Evolutionary conservation across 164 flowering plant species (phyloP).

Genomic region (Stephania cephalantha): DNA sequence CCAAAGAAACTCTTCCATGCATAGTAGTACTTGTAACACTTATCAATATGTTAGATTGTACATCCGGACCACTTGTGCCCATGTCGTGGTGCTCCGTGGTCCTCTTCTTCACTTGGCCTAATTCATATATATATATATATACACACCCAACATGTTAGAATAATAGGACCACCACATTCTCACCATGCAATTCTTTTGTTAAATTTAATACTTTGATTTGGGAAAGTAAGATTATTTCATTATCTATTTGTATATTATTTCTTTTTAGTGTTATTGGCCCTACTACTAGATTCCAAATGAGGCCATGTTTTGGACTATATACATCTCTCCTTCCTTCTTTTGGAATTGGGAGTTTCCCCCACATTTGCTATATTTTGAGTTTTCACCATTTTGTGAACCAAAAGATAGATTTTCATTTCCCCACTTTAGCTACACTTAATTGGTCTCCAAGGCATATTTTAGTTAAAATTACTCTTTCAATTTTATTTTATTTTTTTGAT

Average conservation of each 20-base stretch:
- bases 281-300: neutral
- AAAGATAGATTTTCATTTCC: too few relatives aligned
- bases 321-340: neutral
- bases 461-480: too few relatives aligned
- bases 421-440: too few relatives aligned
- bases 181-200: neutral
- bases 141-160: neutral
- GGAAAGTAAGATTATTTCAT: neutral
- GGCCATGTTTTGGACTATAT: neutral
- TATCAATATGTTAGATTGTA: neutral
- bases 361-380: too few relatives aligned
- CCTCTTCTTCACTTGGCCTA: neutral
- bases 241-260: neutral
- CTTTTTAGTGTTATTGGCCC: neutral
- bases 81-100: neutral
- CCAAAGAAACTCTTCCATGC: neutral
- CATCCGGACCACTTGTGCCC: neutral
- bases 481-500: too few relatives aligned
- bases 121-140: neutral
- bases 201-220: neutral
- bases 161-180: neutral
- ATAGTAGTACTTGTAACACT: neutral
- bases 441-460: too few relatives aligned
- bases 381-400: too few relatives aligned
- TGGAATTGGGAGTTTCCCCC: too few relatives aligned